These are phyloP conservation scores for Botrytis porri DNA, from an alignment of 2,329 filamentous ascomycete species.

Conservation along the genomic window DNA sequence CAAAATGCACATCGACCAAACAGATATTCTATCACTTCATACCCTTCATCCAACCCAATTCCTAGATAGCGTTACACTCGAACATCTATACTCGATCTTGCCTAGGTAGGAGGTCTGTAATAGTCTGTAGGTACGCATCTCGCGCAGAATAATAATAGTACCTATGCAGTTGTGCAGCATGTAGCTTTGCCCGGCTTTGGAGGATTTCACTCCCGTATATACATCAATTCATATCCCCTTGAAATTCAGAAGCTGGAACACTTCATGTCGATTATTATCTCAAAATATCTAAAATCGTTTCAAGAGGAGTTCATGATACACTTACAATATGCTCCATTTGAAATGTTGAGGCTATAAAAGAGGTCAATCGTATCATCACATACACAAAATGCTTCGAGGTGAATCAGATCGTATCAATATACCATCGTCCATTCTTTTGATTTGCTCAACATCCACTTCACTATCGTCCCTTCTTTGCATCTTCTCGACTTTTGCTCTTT, in stretches of 20 bases:
- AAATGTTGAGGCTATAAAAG: constrained; percentile 15
- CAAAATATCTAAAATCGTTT: constrained; percentile 6
- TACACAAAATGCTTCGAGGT: constrained; percentile 20
- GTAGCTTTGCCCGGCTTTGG: background rate
- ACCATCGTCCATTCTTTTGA: constrained; percentile 4
- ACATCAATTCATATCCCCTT: constrained; percentile 12
- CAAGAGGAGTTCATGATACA: background rate
- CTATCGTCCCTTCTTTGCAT: background rate
- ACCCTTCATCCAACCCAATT: background rate
- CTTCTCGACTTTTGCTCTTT: background rate
- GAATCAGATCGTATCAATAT: background rate
- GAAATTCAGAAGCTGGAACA: constrained; percentile 9
- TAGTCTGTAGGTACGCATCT: background rate
- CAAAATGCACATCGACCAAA: constrained; percentile 3
- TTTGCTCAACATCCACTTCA: background rate
- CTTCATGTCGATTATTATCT: constrained; percentile 1
- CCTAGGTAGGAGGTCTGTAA: no score
- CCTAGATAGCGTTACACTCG: background rate
- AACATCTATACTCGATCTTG: background rate
- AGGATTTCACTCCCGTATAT: constrained; percentile 14
- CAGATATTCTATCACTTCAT: constrained; percentile 1
- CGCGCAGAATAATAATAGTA: background rate
- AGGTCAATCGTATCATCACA: constrained; percentile 8
- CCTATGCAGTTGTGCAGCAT: background rate
- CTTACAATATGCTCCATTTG: background rate